Conservation (phyloP, 805 yeast species). For the Tetrapisispora arboricola region DNA sequence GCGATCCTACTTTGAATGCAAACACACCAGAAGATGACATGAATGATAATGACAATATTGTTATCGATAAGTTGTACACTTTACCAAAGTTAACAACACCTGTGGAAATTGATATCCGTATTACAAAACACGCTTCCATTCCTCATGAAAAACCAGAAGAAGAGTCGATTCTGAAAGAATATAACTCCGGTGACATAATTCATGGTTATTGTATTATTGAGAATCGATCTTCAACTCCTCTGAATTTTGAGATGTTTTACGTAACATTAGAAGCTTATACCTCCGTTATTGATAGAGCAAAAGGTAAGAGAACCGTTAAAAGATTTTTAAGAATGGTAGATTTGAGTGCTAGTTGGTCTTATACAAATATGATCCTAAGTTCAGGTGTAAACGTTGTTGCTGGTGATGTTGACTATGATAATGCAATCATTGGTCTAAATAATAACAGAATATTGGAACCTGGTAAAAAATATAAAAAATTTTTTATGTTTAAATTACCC, state of each 20-base stretch:
- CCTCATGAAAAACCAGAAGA: slow-evolving; percentile 39
- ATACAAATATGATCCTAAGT: slow-evolving; percentile 41
- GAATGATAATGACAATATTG: slow-evolving; percentile 35
- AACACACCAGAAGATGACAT: slow-evolving; percentile 24
- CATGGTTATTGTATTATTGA: slow-evolving; percentile 47
- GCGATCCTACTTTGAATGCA: not conserved
- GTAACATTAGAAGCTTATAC: slow-evolving; percentile 39
- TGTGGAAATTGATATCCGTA: slow-evolving; percentile 38
- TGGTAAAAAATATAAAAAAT: slow-evolving; percentile 42
- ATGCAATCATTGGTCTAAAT: slow-evolving; percentile 40
- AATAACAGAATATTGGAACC: slow-evolving; percentile 41
- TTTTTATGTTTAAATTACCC: slow-evolving; percentile 50
- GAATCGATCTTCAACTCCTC: slow-evolving; percentile 36
- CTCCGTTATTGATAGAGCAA: slow-evolving; percentile 24
- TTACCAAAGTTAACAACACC: slow-evolving; percentile 38
- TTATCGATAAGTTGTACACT: slow-evolving; percentile 42
- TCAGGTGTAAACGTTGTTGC: slow-evolving; percentile 41
- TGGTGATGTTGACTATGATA: slow-evolving; percentile 39
- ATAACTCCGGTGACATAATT: slow-evolving; percentile 56
- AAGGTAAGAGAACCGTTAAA: slow-evolving; percentile 32
- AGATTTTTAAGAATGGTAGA: slow-evolving; percentile 53
- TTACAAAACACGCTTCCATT: slow-evolving; percentile 41
- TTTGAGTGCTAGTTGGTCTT: slow-evolving; percentile 44
- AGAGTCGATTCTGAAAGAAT: slow-evolving; percentile 41
- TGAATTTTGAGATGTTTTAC: slow-evolving; percentile 54